Base-by-base conservation (phyloP, 2,329 filamentous ascomycete genomes). In the Colletotrichum tropicale region DNA sequence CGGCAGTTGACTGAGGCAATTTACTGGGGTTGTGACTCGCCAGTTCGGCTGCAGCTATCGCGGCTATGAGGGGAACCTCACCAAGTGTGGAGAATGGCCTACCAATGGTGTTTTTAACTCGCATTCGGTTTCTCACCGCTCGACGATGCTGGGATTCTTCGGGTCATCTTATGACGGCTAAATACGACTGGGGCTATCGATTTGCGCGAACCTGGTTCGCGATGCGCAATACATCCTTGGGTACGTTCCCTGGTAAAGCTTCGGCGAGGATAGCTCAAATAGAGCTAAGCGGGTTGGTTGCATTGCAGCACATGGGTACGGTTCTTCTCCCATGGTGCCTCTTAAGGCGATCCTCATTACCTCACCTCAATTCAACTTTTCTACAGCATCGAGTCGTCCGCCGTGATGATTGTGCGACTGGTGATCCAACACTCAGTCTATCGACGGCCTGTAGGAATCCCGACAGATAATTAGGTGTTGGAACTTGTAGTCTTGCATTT, bases 401-500 rank as follows among this genome's bases (percentile, higher is more conserved):
- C n/a, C 12, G n/a, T 52, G 6, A 52, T 4, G 43, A 52, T 21
- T 7, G 6, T 21, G n/a, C 13, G 43, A 21, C 9, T 48, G 2
- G n/a, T 0, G n/a, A 48, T 48, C 6, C 43, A 48, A 21, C n/a
- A 48, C 43, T 0, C n/a, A 48, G 43, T 4, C 43, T n/a, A 48
- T 48, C 6, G 43, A 48, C 3, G 5, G 1, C 38, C 18, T 0
- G 0, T 48, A n/a, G 43, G n/a, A 13, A 21, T 13, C 1, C 7
- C 43, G 10, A 48, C n/a, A 48, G 43, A 48, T 13, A 10, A 1
- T 21, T 13, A 48, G n/a, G 43, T 48, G 7, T 48, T 48, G 18
- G 18, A 13, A 48, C 6, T 48, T 13, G 7, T 1, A 0, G 18
- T 48, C 43, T 48, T 21, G 18, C 38, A 9, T 48, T n/a, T 48